These are phyloP conservation scores for Sporodiniella umbellata DNA, from an alignment of 371 early-diverging fungal species.

Conservation along the genomic window DNA sequence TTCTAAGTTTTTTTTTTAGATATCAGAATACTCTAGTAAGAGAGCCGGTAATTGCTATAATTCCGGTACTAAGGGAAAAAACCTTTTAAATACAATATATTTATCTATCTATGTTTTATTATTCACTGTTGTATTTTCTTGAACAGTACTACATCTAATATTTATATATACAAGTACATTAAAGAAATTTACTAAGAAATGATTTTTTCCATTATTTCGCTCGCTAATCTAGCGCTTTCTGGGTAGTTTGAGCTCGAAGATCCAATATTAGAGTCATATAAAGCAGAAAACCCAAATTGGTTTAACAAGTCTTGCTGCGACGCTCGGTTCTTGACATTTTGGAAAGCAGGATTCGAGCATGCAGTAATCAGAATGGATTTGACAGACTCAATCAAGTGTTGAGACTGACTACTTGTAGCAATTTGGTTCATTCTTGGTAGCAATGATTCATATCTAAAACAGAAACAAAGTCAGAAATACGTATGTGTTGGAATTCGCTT, in stretches of 20 bases:
- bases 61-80: no score
- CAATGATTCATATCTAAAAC: slow-evolving; percentile 57
- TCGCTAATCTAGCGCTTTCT: slow-evolving; percentile 45
- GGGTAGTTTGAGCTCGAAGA: slow-evolving; percentile 22
- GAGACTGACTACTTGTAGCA: slow-evolving; percentile 59
- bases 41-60: no score
- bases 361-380: slow-evolving; percentile 70
- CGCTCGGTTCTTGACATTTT: slow-evolving; percentile 29
- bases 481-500: slow-evolving; percentile 24
- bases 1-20: no score
- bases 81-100: no score
- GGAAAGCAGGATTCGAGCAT: slow-evolving; percentile 55
- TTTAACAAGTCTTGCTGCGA: slow-evolving; percentile 40
- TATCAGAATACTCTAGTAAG: no score
- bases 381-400: slow-evolving; percentile 63
- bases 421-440: slow-evolving; percentile 72
- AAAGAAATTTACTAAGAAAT: slow-evolving; percentile 28
- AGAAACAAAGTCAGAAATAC: not conserved
- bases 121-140: not conserved
- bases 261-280: slow-evolving; percentile 24
- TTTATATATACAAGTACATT: not conserved
- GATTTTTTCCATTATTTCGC: slow-evolving; percentile 52
- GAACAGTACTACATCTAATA: not conserved
- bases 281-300: slow-evolving; percentile 38
- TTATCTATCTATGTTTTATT: no score